Conservation (phyloP, 768 basidiomycete genomes). For the Suillus fuscotomentosus region DNA sequence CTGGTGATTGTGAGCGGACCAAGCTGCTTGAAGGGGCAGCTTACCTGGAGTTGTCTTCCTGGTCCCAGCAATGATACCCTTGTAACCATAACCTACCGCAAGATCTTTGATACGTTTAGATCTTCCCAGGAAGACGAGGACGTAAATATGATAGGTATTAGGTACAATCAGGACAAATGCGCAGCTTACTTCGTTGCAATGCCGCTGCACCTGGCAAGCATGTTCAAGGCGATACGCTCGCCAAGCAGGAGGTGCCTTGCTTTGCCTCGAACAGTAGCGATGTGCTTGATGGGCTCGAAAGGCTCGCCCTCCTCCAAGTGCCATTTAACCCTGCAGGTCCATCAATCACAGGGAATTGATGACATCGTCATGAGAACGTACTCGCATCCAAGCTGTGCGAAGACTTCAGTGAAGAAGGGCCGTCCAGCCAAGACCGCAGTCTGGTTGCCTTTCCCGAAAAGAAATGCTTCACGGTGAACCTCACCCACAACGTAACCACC, state of each 20-base stretch:
- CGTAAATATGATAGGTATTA: background rate
- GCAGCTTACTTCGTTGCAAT: conserved; percentile 86
- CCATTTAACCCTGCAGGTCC: conserved; percentile 80
- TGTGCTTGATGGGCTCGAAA: conserved; percentile 77
- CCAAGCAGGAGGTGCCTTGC: conserved; percentile 87
- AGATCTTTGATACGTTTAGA: conserved; percentile 81
- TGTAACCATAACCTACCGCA: conserved; percentile 75
- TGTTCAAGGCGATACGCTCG: conserved; percentile 90
- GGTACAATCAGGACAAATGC: background rate
- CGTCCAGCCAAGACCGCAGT: conserved; percentile 85
- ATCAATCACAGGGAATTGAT: background rate
- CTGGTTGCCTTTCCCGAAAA: conserved; percentile 86
- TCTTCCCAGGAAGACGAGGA: conserved; percentile 39
- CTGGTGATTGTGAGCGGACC: conserved; percentile 35
- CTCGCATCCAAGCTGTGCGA: conserved; percentile 86
- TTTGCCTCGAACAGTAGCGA: conserved; percentile 90
- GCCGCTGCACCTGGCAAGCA: conserved; percentile 92
- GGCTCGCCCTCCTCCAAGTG: conserved; percentile 81
- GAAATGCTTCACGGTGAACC: conserved; percentile 76
- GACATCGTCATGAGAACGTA: conserved; percentile 42
- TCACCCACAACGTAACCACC: conserved; percentile 97
- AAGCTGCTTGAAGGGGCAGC: background rate
- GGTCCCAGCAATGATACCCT: conserved; percentile 90
- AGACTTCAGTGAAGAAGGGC: conserved; percentile 94
- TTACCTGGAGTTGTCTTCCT: conserved; percentile 93